These are phyloP conservation scores for Abrus pulchellus DNA, from an alignment of 306 rosid species.

Conservation along the genomic window DNA sequence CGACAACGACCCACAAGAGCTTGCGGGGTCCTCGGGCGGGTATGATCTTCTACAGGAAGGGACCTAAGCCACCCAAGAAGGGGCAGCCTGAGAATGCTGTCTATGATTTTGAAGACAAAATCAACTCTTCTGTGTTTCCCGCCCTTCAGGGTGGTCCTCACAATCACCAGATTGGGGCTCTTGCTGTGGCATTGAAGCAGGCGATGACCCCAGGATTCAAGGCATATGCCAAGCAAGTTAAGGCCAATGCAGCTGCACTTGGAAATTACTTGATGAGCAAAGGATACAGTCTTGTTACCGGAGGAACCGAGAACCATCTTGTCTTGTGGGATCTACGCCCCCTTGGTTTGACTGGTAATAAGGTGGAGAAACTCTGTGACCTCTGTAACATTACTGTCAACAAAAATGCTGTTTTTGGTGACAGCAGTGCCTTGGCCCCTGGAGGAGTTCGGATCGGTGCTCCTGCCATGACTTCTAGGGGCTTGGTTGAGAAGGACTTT, in stretches of 20 bases:
- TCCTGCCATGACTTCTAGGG: conserved; percentile 98
- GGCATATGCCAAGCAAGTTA: conserved; percentile 90
- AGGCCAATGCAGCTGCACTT: conserved; percentile 93
- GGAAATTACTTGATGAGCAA: conserved; percentile 82
- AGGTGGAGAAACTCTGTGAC: conserved; percentile 98
- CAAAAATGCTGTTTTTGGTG: conserved; percentile 96
- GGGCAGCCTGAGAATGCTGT: conserved; percentile 91
- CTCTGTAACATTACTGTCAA: conserved; percentile 91
- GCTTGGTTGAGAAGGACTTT: conserved; percentile 91
- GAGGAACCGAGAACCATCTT: conserved; percentile 97
- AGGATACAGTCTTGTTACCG: conserved; percentile 93
- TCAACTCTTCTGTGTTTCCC: conserved; percentile 94
- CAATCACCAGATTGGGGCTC: conserved; percentile 96
- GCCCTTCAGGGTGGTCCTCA: conserved; percentile 99
- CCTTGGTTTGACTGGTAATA: conserved; percentile 95
- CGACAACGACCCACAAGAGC: conserved; percentile 96
- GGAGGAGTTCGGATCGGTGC: conserved; percentile 96
- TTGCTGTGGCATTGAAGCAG: conserved; percentile 94
- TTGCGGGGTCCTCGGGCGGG: conserved; percentile 98
- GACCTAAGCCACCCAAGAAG: conserved; percentile 94
- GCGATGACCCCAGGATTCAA: conserved; percentile 77
- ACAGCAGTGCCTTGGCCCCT: conserved; percentile 98
- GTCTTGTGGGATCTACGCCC: conserved; percentile 99
- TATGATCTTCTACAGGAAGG: conserved; percentile 94
- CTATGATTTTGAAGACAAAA: conserved; percentile 90